Evolutionary conservation across 2,329 filamentous ascomycete species (phyloP), one percentile per base, ranked within the genome.

Genomic region (Rosellinia necatrix): DNA sequence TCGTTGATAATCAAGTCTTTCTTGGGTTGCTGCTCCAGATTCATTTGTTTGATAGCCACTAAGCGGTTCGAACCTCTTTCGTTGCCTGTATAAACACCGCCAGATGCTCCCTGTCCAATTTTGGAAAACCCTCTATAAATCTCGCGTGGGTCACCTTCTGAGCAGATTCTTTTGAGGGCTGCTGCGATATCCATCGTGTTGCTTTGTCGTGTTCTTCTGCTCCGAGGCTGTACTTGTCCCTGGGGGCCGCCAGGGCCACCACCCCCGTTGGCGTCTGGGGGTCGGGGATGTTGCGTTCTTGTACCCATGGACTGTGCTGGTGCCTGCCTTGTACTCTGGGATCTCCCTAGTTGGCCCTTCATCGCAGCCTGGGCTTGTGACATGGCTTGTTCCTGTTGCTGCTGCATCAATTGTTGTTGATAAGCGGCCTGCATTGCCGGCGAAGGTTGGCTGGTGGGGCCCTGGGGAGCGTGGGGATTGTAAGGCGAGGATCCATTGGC

Each of bases 11-110:
- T 99, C 44, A 97, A 79, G 67, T 99, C 94, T 75, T 99, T 99
- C 83, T 97, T 97, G 2, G 94, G 94, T 69, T 99, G 94, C 75
- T 97, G 90, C 73, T 97, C 94, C 53, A 99, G 78, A 65, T 97
- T 97, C 94, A 99, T 99, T 78, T 99, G 94, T 78, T 99, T 99
- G 76, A 99, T 97, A 37, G 94, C 94, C 32, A 99, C 94, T 64
- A 96, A 86, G 60, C 89, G 86, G 74, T 96, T 96, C 34, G 86
- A 89, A 53, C 85, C 88, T 62, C 86, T 82, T 73, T 97, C 91
- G 70, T 93, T 91, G 3, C 93, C 94, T 0, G 91, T 96, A 70
- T 87, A 99, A 1, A 99, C 94, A 59, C 94, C 94, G 65, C 94
- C 94, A 7, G 93, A 97, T 32, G 94, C 94, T 72, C 94, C 94